phyloP scores from a whole-genome alignment of 441 rosid genomes.

The Geranium incanum region DNA sequence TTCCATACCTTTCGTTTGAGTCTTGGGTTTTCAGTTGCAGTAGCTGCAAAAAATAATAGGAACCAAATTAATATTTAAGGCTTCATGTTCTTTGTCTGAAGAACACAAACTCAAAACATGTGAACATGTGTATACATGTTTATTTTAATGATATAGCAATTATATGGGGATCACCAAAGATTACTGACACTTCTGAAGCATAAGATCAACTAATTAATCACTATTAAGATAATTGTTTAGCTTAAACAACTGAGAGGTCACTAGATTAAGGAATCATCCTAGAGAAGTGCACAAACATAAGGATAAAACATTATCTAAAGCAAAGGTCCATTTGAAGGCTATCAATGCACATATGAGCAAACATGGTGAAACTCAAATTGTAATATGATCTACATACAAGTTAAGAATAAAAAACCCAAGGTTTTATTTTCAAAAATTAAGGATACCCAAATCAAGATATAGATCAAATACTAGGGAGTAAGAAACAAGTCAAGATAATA shows the following conservation, averaged over 20 bases:
- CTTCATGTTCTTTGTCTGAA: too few relatives aligned
- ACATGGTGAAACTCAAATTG: too few relatives aligned
- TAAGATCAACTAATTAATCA: neutral
- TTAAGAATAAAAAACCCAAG: too few relatives aligned
- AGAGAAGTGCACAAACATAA: constrained; percentile 7
- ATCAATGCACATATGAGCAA: too few relatives aligned
- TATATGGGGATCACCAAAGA: constrained; percentile 8
- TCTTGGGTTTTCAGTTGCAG: constrained; percentile 49
- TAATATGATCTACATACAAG: too few relatives aligned
- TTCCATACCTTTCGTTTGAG: constrained; percentile 29
- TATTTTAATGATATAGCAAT: neutral
- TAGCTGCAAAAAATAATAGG: constrained; percentile 32
- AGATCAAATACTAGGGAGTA: too few relatives aligned
- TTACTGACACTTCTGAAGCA: constrained; percentile 4
- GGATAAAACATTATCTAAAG: neutral
- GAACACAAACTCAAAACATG: neutral
- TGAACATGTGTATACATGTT: neutral
- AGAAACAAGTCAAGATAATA: too few relatives aligned
- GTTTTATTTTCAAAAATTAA: too few relatives aligned
- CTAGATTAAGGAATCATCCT: constrained; percentile 8
- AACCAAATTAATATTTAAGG: neutral
- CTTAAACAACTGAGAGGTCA: neutral
- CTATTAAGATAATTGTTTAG: neutral
- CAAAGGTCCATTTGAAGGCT: too few relatives aligned
- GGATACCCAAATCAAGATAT: too few relatives aligned